These are phyloP conservation scores for Phialophora tarda DNA, from an alignment of 2,329 filamentous ascomycete species.

Conservation along the genomic window DNA sequence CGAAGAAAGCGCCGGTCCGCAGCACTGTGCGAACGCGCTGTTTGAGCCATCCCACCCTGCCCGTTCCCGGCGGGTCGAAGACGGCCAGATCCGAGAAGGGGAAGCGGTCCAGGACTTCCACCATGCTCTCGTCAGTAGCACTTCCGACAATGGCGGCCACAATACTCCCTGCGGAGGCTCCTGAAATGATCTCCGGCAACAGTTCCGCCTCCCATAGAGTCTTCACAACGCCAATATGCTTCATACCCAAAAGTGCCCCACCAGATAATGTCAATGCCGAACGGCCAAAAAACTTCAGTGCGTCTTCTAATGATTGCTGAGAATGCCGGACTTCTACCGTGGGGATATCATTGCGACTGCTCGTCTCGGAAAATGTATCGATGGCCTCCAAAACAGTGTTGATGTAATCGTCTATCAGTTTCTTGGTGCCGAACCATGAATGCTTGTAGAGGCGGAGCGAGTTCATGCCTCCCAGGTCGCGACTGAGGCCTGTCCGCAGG, in stretches of 20 bases:
- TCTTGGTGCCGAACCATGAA: constrained; percentile 84
- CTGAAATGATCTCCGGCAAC: constrained; percentile 84
- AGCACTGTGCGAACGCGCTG: constrained; percentile 76
- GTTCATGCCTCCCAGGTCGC: constrained; percentile 85
- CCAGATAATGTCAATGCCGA: constrained; percentile 83
- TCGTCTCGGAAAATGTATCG: constrained; percentile 69
- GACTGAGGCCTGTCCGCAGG: constrained; percentile 77
- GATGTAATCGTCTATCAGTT: constrained; percentile 84
- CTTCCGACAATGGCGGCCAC: constrained; percentile 81
- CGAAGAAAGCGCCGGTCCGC: constrained; percentile 67
- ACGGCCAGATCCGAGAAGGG: constrained; percentile 80
- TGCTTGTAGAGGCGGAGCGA: constrained; percentile 81
- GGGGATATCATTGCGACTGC: constrained; percentile 45
- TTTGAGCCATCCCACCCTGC: constrained; percentile 28
- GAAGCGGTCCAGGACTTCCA: constrained; percentile 70
- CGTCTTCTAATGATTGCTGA: constrained; percentile 35
- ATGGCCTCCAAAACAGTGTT: constrained; percentile 78
- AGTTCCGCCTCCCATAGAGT: constrained; percentile 75
- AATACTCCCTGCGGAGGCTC: constrained; percentile 85
- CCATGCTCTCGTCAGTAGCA: constrained; percentile 77
- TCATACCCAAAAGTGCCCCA: constrained; percentile 89
- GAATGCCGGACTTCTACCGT: constrained; percentile 29
- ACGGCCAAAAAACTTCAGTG: constrained; percentile 59
- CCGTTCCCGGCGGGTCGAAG: constrained; percentile 69
- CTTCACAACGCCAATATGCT: constrained; percentile 86